Evolutionary conservation across 805 yeast species (phyloP).

Genomic region (Candida gorgasii): DNA sequence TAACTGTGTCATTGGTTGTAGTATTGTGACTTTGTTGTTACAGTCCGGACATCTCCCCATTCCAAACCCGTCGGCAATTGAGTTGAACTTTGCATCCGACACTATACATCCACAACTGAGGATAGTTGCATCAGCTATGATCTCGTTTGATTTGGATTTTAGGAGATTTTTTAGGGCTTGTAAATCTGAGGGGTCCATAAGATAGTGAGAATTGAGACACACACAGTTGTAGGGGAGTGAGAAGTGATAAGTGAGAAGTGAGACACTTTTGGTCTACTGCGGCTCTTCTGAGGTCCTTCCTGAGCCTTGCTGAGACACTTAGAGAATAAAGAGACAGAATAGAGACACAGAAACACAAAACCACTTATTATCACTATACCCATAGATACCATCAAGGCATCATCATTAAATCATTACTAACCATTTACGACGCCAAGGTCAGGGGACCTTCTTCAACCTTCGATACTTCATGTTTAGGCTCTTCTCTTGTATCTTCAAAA

Average conservation of each 20-base stretch:
- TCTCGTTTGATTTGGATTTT: conserved; percentile 4
- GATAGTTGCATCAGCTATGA: conserved; percentile 34
- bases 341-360: too few relatives aligned
- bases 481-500: conserved; percentile 1
- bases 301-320: too few relatives aligned
- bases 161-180: conserved; percentile 1
- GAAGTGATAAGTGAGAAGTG: too few relatives aligned
- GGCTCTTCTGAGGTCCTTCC: too few relatives aligned
- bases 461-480: background rate
- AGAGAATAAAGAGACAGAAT: too few relatives aligned
- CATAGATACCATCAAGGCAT: too few relatives aligned
- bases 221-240: too few relatives aligned
- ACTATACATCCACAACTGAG: conserved; percentile 44
- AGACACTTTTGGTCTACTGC: too few relatives aligned
- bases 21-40: conserved; percentile 16
- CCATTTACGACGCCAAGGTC: background rate
- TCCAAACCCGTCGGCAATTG: conserved; percentile 8
- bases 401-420: background rate
- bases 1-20: conserved; percentile 33
- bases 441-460: background rate
- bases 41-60: conserved; percentile 28
- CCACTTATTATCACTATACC: too few relatives aligned
- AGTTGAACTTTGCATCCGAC: conserved; percentile 30
- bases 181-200: conserved; percentile 6
- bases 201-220: too few relatives aligned